Evolutionary conservation across 2,329 filamentous ascomycete genomes (phyloP).

Genomic region (Xylaria sp.): DNA sequence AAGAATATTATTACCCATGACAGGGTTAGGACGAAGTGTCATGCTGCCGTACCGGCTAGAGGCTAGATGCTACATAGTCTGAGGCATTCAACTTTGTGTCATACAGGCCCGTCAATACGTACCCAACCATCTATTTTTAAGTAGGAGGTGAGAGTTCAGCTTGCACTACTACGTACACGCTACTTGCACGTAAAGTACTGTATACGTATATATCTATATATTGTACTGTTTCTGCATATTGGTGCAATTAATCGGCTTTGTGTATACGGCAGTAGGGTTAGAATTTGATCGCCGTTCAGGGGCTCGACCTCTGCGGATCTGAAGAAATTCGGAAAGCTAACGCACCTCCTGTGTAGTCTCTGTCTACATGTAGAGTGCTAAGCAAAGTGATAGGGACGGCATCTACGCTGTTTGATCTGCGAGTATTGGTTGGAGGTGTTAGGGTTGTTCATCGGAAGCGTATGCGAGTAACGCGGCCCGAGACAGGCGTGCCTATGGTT

Average conservation of each 20-base stretch:
- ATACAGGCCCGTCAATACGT: conserved; percentile 3
- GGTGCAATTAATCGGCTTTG: neutral
- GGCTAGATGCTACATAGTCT: conserved; percentile 17
- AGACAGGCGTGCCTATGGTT: conserved; percentile 5
- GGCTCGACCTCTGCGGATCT: neutral
- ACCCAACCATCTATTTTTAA: neutral
- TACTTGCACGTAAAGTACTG: too few relatives aligned
- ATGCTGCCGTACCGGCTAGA: too few relatives aligned
- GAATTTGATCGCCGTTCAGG: neutral
- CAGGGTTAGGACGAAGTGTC: too few relatives aligned
- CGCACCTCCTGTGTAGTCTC: neutral
- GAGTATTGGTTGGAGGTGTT: neutral
- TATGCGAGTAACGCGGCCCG: conserved; percentile 16
- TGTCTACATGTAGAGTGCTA: neutral
- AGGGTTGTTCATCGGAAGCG: neutral
- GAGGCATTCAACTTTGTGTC: conserved; percentile 5
- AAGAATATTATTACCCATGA: too few relatives aligned
- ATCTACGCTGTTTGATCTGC: conserved; percentile 21
- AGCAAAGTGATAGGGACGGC: neutral
- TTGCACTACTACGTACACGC: too few relatives aligned
- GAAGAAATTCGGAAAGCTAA: neutral
- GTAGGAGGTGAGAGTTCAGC: neutral
- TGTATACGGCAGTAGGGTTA: too few relatives aligned
- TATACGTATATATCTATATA: neutral
- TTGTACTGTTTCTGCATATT: conserved; percentile 3